Evolutionary conservation across 2,329 filamentous ascomycete species (phyloP), one percentile per base, ranked within the genome.

Genomic region (Ceratocystis alfenasii): DNA sequence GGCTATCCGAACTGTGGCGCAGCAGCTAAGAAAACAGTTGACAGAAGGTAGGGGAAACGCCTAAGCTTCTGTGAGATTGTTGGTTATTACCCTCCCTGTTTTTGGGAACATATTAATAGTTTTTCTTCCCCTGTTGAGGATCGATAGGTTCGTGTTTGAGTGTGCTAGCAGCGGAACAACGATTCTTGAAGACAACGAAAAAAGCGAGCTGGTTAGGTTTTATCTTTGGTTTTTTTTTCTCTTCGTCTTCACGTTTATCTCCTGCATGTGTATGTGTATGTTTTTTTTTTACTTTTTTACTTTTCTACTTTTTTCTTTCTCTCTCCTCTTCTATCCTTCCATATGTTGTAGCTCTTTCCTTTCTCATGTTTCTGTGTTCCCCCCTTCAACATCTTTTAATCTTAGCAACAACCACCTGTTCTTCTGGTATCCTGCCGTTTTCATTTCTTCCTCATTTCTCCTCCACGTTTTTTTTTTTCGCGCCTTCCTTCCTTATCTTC

Each of bases 381-480:
- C 48, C 25, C 25, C 48, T 53, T 53, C 48, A 53, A 20, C 48
- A 53, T 53, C 22, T 53, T 28, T 15, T 53, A 25, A 28, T 28
- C 22, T 53, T 53, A 28, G 48, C 48, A 53, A 53, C 48, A 28
- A 53, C 48, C 25, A 53, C 48, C 48, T 53, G 48, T 53, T 53
- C 48, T 53, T 53, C 48, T 28, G 10, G 48, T 15, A 12, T 53
- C 20, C 48, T 53, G 10, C 48, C 48, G 22, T 53, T 12, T 53
- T 53, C 48, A 12, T 22, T 50, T 50, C 10, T 41, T 41, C 46
- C 20, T 48, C 17, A 41, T 12, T 41, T 15, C 4, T 41, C 10
- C 8, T 41, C 12, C 36, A 41, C 36, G 1, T 12, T 41, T 41
- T 41, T 3, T 3, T 48, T 20, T n/a, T 41, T 15, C 48, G 48